Evolutionary conservation across 768 basidiomycete genomes (phyloP).

Genomic region (Asterophora lycoperdoides): DNA sequence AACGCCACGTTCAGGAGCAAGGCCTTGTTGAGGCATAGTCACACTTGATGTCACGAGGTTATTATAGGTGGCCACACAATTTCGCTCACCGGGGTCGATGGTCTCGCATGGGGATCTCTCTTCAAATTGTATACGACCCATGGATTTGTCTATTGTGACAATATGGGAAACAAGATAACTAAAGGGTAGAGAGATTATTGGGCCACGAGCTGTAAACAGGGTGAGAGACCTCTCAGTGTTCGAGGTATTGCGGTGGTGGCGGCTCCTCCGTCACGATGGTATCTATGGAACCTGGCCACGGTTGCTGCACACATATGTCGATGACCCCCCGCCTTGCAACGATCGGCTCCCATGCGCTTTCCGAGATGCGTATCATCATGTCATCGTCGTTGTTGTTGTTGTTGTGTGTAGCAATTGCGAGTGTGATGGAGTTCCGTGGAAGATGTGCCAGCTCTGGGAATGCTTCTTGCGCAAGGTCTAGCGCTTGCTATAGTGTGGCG

Average conservation of each 20-base stretch:
- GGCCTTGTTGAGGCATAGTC: slow-evolving; percentile 70
- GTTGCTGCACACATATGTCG: slow-evolving; percentile 38
- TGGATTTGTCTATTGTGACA: neutral
- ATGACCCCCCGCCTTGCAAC: slow-evolving; percentile 43
- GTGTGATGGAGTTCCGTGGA: slow-evolving; percentile 38
- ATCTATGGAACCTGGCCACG: slow-evolving; percentile 23
- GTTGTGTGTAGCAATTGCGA: slow-evolving; percentile 38
- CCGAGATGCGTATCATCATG: slow-evolving; percentile 45
- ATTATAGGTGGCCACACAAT: no score
- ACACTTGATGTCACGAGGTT: slow-evolving; percentile 40
- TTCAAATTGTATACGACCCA: neutral
- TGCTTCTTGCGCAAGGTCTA: slow-evolving; percentile 46
- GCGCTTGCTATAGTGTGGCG: slow-evolving; percentile 41
- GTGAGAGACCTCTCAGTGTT: slow-evolving; percentile 22
- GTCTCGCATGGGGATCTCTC: neutral
- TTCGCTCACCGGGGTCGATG: no score
- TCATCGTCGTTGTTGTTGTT: slow-evolving; percentile 28
- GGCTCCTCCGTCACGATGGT: slow-evolving; percentile 22
- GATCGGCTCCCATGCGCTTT: slow-evolving; percentile 45
- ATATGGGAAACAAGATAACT: neutral
- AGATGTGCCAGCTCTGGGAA: slow-evolving; percentile 39
- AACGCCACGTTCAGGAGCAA: slow-evolving; percentile 93
- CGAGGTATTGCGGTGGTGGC: slow-evolving; percentile 46
- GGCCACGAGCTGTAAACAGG: no score
- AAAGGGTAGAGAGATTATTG: no score